These are phyloP conservation scores for Lecanoromycetidae sp. DNA, from an alignment of 2,329 filamentous ascomycete species.

Conservation along the genomic window DNA sequence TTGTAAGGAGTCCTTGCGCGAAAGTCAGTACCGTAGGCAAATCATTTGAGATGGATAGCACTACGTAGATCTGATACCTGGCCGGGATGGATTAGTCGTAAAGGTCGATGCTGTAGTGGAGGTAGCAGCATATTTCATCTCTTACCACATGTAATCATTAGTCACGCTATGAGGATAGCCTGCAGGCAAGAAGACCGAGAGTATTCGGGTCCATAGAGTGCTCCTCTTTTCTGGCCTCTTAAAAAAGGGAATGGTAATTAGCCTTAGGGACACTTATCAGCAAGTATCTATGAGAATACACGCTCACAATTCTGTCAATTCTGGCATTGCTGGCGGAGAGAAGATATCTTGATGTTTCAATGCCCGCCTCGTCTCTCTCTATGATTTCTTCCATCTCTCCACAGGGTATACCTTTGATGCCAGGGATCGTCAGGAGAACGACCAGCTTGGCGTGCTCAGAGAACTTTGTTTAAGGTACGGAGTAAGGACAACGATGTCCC, in stretches of 20 bases:
- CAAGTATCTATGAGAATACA: too few species aligned
- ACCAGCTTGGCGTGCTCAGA: too few species aligned
- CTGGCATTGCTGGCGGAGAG: conserved; percentile 26
- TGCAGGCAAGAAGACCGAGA: conserved; percentile 71
- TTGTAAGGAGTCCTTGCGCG: conserved; percentile 56
- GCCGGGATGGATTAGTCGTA: background rate
- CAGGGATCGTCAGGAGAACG: background rate
- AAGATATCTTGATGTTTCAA: conserved; percentile 38
- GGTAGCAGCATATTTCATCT: conserved; percentile 7
- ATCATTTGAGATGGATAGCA: conserved; percentile 19
- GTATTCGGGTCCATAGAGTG: conserved; percentile 27
- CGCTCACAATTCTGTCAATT: conserved; percentile 36
- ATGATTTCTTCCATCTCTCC: background rate
- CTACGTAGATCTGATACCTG: conserved; percentile 57
- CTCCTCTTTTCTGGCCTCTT: conserved; percentile 9
- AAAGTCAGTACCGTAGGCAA: conserved; percentile 2
- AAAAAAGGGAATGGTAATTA: too few species aligned
- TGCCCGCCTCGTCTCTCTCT: conserved; percentile 38
- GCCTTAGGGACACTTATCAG: too few species aligned
- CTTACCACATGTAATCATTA: conserved; percentile 62
- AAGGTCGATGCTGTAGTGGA: background rate
- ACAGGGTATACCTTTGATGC: too few species aligned
- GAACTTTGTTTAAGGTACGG: too few species aligned
- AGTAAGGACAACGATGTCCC: too few species aligned
- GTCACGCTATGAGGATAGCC: conserved; percentile 85